These are phyloP conservation scores for Backusella australiensis DNA, from an alignment of 192 early-diverging fungal species.

Conservation along the genomic window DNA sequence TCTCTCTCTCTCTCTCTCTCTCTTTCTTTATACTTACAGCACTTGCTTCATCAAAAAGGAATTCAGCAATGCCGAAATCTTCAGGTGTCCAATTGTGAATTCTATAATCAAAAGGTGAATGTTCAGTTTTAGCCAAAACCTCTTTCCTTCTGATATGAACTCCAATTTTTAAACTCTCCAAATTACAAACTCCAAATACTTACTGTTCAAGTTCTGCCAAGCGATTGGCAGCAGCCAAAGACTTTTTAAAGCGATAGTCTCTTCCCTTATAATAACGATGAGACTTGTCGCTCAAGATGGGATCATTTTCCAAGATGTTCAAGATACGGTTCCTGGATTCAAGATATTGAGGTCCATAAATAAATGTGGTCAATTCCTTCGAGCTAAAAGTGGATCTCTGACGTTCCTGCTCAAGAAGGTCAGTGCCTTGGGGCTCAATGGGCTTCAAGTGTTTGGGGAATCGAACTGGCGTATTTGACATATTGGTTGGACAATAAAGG, in stretches of 20 bases:
- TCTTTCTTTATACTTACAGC: constrained; percentile 32
- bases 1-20: background rate
- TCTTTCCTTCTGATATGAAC: background rate
- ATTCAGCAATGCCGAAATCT: constrained; percentile 47
- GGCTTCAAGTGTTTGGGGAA: constrained; percentile 39
- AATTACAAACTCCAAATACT: background rate
- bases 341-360: constrained; percentile 61
- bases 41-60: constrained; percentile 60
- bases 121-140: background rate
- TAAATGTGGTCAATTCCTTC: constrained; percentile 58
- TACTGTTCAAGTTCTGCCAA: constrained; percentile 59
- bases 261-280: constrained; percentile 69
- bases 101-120: constrained; percentile 19
- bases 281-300: constrained; percentile 60
- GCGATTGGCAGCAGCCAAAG: constrained; percentile 57
- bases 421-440: constrained; percentile 43
- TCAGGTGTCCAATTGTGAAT: constrained; percentile 53
- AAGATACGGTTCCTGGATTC: constrained; percentile 50
- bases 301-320: constrained; percentile 58
- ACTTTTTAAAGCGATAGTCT: constrained; percentile 59
- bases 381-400: constrained; percentile 58
- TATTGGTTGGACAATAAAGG: background rate
- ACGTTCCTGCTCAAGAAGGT: constrained; percentile 68
- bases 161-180: background rate
- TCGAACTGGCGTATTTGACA: constrained; percentile 4